Evolutionary conservation across 2,329 filamentous ascomycete species (phyloP).

Genomic region (Phyllosticta citrichinensis): DNA sequence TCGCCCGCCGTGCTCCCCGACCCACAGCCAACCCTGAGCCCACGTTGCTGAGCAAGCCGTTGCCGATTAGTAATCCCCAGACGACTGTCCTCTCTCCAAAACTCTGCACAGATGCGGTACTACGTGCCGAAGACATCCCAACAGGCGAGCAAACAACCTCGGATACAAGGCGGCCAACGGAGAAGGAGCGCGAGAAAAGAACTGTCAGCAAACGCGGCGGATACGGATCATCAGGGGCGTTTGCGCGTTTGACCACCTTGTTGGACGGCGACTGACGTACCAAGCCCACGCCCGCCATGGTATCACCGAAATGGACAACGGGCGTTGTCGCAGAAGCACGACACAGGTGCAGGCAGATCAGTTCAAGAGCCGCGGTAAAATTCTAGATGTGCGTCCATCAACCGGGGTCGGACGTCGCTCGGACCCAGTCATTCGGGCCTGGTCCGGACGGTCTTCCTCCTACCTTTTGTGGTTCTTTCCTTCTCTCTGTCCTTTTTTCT

Average conservation of each 20-base stretch:
- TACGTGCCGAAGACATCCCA: background rate
- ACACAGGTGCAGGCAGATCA: background rate
- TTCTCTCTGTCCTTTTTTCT: background rate
- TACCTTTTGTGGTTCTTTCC: background rate
- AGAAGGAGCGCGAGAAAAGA: background rate
- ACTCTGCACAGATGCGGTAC: background rate
- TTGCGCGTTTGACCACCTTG: background rate
- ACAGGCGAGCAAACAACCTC: background rate
- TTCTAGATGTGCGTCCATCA: background rate
- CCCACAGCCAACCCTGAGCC: background rate
- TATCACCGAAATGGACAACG: background rate
- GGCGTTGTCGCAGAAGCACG: background rate
- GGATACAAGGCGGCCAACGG: background rate
- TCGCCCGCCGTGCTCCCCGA: background rate
- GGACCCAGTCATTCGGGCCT: background rate
- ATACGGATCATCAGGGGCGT: background rate
- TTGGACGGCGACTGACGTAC: background rate
- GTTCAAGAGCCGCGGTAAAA: background rate
- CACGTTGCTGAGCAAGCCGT: background rate
- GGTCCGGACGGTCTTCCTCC: too few species aligned
- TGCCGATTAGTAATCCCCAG: background rate
- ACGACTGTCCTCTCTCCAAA: background rate
- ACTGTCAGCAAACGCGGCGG: background rate
- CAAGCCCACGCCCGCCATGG: background rate
- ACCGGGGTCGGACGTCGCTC: background rate